Evolutionary conservation across 2,329 filamentous ascomycete genomes (phyloP).

Genomic region (Penicillium hesseltinei): DNA sequence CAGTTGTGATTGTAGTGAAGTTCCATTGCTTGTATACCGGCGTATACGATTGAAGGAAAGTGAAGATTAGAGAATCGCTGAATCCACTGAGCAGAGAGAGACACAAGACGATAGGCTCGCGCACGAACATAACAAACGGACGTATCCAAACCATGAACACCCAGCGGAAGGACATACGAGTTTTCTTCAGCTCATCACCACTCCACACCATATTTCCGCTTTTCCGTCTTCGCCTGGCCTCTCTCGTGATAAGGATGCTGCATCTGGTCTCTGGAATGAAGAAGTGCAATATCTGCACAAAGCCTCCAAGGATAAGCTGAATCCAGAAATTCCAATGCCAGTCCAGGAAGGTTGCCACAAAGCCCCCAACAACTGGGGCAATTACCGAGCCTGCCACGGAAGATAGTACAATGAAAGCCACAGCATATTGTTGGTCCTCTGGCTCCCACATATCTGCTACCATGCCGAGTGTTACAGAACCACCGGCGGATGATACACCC

Average conservation of each 20-base stretch:
- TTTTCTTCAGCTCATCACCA: slow-evolving; percentile 65
- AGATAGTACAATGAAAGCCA: slow-evolving; percentile 60
- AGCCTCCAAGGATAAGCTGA: slow-evolving; percentile 57
- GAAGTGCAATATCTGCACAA: slow-evolving; percentile 53
- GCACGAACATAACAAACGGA: slow-evolving; percentile 63
- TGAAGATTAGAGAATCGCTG: slow-evolving; percentile 65
- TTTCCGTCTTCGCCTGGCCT: slow-evolving; percentile 56
- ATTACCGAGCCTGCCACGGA: slow-evolving; percentile 54
- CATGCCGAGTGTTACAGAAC: slow-evolving; percentile 64
- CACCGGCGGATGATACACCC: slow-evolving; percentile 62
- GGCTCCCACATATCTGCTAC: slow-evolving; percentile 62
- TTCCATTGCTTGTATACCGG: slow-evolving; percentile 61
- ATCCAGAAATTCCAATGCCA: slow-evolving; percentile 66
- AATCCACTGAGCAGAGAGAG: slow-evolving; percentile 64
- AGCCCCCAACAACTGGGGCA: slow-evolving; percentile 53
- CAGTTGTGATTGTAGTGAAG: slow-evolving; percentile 51
- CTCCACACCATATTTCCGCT: slow-evolving; percentile 65
- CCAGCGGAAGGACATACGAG: slow-evolving; percentile 57
- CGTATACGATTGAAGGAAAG: slow-evolving; percentile 62
- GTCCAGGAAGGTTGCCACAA: slow-evolving; percentile 46
- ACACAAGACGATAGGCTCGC: slow-evolving; percentile 62
- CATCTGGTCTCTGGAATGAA: slow-evolving; percentile 57
- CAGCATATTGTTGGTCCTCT: slow-evolving; percentile 58
- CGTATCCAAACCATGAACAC: slow-evolving; percentile 58
- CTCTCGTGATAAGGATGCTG: slow-evolving; percentile 56